These are phyloP conservation scores for Clitocybe nebularis DNA, from an alignment of 1,284 basidiomycete species.

Conservation along the genomic window DNA sequence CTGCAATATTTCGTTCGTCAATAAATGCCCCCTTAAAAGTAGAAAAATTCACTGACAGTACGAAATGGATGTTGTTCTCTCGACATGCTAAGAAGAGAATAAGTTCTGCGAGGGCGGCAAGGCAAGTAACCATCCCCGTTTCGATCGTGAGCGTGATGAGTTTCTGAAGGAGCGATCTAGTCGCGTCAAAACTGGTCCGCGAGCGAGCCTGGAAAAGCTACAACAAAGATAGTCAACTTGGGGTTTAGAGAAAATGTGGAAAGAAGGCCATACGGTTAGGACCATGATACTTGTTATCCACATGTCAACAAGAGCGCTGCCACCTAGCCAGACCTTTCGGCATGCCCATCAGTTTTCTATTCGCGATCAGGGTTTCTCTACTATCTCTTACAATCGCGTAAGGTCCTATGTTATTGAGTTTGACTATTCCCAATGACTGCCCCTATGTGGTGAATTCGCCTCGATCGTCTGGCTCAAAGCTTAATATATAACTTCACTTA, in stretches of 20 bases:
- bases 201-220: constrained; percentile 4
- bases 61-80: constrained; percentile 8
- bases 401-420: constrained; percentile 1
- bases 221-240: neutral
- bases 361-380: too few species aligned
- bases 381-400: constrained; percentile 3
- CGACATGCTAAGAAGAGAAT: constrained; percentile 4
- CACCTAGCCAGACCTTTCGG: constrained; percentile 5
- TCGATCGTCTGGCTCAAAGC: too few species aligned
- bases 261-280: constrained; percentile 2
- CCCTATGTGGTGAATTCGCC: neutral
- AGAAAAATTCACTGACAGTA: neutral
- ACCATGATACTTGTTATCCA: constrained; percentile 6
- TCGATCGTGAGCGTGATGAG: constrained; percentile 7
- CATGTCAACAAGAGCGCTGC: constrained; percentile 6
- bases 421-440: constrained; percentile 3
- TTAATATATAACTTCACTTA: too few species aligned
- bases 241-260: neutral
- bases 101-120: constrained; percentile 2
- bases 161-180: constrained; percentile 6
- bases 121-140: constrained; percentile 4
- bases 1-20: neutral
- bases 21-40: neutral
- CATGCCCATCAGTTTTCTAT: too few species aligned
- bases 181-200: neutral